Base-by-base conservation (phyloP, 1,284 basidiomycete genomes). In the Stygiomarasmius scandens region DNA sequence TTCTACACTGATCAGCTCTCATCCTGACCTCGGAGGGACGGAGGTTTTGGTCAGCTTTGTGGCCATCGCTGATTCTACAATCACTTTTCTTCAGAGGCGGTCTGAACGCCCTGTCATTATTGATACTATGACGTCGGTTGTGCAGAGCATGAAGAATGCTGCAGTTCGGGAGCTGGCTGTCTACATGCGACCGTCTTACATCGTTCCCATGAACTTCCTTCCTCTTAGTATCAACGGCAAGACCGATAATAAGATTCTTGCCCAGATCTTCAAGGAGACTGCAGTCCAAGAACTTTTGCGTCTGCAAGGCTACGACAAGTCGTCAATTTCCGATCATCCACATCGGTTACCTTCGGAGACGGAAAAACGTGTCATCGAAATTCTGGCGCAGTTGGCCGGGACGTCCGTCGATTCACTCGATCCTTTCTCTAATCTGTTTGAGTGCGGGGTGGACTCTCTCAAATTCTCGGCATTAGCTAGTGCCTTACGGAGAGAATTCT, bases 361-460 rank as follows among this genome's bases (percentile, higher is more conserved):
- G 23, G 67, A 67, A 54, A n/a, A 38, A 10, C 56, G 47, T 50
- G 52, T 70, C 19, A 49, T 65, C 9, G 63, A 64, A 2, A 49
- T 60, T 3, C 51, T 66, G 22, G 55, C 52, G 25, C 41, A 59
- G 22, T 57, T 62, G 38, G 52, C 63, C 41, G 58, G 62, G 23
- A 51, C 67, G 23, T 51, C 58, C 14, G 45, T 47, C 2, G 55
- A 56, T 4, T 41, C 38, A 4, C n/a, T 44, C 45, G 11, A 32
- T 52, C 29, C 65, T 63, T 9, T 14, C 16, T 20, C 25, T 27
- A 79, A 74, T 60, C 65, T 82, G 29, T 80, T 81, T 59, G 74
- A 79, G 54, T 77, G 74, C 50, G 80, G 80, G 5, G 64, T 81
- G 56, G 79, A 81, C 56, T 81, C 80, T 0, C 64, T 82, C 61